These are phyloP conservation scores for Colletotrichum limetticola DNA, from an alignment of 2,329 filamentous ascomycete genomes.

Conservation along the genomic window DNA sequence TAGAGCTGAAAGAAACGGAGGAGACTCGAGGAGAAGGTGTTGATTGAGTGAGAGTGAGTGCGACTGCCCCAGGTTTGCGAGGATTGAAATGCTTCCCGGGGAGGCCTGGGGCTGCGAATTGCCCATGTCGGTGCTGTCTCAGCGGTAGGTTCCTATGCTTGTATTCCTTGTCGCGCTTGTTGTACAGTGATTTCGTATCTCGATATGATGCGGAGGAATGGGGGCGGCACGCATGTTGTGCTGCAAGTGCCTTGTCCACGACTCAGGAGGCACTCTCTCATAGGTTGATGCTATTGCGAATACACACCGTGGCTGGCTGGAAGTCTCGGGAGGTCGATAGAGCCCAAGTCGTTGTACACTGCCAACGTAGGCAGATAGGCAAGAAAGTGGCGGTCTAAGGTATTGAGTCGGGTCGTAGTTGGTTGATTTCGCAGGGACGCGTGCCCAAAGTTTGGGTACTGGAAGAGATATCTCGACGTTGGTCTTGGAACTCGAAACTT, in stretches of 20 bases:
- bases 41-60: not conserved
- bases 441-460: too few relatives aligned
- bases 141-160: not conserved
- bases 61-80: not conserved
- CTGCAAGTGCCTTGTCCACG: constrained; percentile 1
- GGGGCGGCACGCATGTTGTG: constrained; percentile 5
- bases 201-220: constrained; percentile 11
- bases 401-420: too few relatives aligned
- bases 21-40: not conserved
- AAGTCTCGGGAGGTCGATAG: not conserved
- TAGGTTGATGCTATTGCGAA: not conserved
- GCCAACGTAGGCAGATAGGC: too few relatives aligned
- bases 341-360: too few relatives aligned
- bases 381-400: too few relatives aligned
- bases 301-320: not conserved
- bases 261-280: not conserved
- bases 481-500: too few relatives aligned
- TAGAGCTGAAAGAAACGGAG: not conserved
- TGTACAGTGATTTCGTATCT: constrained; percentile 8
- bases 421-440: too few relatives aligned
- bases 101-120: not conserved
- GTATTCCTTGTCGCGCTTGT: not conserved
- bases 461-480: too few relatives aligned
- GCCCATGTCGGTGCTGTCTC: constrained; percentile 16
- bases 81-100: constrained; percentile 13